These are phyloP conservation scores for Penicillium concentricum DNA, from an alignment of 2,329 filamentous ascomycete species.

Conservation along the genomic window DNA sequence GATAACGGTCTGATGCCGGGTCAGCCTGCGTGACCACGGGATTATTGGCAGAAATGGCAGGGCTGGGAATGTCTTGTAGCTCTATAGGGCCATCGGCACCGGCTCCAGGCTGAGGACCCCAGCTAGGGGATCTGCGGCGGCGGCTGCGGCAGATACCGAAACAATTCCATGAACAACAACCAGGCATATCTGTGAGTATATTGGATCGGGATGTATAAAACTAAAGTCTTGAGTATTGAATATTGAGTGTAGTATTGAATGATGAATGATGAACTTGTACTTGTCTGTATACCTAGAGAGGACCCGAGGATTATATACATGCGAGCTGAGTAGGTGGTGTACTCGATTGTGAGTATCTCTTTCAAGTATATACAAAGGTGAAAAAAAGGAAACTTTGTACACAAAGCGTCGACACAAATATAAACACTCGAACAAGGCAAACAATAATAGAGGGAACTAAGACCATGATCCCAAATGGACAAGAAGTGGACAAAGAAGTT, in stretches of 20 bases:
- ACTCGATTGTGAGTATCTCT: not conserved
- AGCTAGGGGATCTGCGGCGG: not conserved
- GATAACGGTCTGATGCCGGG: not conserved
- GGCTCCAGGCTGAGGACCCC: not conserved
- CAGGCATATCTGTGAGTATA: not conserved
- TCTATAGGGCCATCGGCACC: not conserved
- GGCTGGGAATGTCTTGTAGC: not conserved
- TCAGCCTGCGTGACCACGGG: not conserved
- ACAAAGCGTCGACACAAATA: not conserved
- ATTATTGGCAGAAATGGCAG: too few species aligned
- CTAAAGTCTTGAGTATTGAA: not conserved
- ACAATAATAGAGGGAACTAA: not conserved
- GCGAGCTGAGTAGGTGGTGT: not conserved
- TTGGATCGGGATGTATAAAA: not conserved
- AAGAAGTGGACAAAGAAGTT: not conserved
- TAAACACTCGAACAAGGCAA: not conserved
- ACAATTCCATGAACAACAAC: not conserved
- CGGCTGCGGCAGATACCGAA: not conserved
- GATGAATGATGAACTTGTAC: not conserved
- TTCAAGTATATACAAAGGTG: not conserved
- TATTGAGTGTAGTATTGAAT: not conserved
- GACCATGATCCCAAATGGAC: not conserved
- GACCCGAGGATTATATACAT: not conserved
- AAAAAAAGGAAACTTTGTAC: not conserved
- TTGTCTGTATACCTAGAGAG: not conserved